Percentiles rank a stretch among this genome's conserved stretches.
Evolutionary conservation across 768 basidiomycete genomes (phyloP).

Genomic region (Suillus hirtellus): DNA sequence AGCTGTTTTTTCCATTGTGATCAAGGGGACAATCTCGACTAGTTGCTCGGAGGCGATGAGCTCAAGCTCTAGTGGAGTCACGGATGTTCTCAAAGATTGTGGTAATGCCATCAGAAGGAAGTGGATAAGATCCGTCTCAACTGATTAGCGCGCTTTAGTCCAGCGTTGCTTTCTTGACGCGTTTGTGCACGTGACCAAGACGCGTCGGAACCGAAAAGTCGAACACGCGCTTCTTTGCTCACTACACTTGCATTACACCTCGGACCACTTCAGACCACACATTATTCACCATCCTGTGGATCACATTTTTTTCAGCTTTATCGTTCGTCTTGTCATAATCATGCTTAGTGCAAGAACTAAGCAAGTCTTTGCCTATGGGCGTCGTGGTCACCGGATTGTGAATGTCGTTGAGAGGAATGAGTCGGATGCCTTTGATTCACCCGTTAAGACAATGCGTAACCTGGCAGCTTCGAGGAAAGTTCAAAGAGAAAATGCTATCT

Average conservation of each 20-base stretch:
- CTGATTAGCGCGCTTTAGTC: neutral
- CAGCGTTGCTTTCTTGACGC: neutral
- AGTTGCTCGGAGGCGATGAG: slow-evolving; percentile 83
- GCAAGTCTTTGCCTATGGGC: slow-evolving; percentile 65
- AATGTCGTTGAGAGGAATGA: slow-evolving; percentile 37
- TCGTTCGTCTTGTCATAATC: slow-evolving; percentile 6
- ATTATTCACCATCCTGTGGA: neutral
- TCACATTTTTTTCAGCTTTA: neutral
- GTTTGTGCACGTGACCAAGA: slow-evolving; percentile 6
- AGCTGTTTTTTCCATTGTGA: slow-evolving; percentile 88
- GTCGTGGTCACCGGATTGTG: slow-evolving; percentile 61
- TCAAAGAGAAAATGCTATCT: slow-evolving; percentile 25
- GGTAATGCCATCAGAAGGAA: slow-evolving; percentile 70
- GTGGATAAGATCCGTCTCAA: neutral
- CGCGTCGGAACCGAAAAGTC: slow-evolving; percentile 4
- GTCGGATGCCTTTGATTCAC: slow-evolving; percentile 10
- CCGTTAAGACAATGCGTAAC: slow-evolving; percentile 3
- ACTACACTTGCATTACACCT: neutral
- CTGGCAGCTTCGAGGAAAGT: slow-evolving; percentile 7
- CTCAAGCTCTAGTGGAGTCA: slow-evolving; percentile 85
- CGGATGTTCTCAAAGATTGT: slow-evolving; percentile 61
- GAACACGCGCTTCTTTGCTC: slow-evolving; percentile 4
- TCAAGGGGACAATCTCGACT: slow-evolving; percentile 84
- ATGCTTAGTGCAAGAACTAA: slow-evolving; percentile 68
- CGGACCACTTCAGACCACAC: neutral